phyloP scores from a whole-genome alignment of 208 protist genomes.

The Trichomonas vaginalis region DNA sequence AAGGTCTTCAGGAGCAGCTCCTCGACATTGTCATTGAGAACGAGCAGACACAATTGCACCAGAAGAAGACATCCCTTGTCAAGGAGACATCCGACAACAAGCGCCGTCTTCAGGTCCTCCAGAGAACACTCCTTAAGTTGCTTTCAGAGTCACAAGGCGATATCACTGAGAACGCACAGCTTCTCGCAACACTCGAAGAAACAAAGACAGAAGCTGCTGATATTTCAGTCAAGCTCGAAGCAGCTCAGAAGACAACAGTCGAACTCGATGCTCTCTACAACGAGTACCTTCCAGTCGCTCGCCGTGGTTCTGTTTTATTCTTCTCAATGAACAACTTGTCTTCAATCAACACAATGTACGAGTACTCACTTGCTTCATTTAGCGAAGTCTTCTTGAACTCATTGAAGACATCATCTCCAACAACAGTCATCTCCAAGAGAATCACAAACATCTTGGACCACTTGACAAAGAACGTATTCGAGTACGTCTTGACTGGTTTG shows the following conservation, averaged over 20 bases:
- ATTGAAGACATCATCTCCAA: conserved; percentile 65
- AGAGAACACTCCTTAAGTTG: conserved; percentile 89
- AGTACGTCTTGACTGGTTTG: conserved; percentile 88
- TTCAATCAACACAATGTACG: conserved; percentile 91
- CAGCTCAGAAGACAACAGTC: conserved; percentile 68
- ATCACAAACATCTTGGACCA: conserved; percentile 83
- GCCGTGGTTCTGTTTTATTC: conserved; percentile 85
- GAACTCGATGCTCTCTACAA: conserved; percentile 79
- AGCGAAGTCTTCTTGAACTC: conserved; percentile 83
- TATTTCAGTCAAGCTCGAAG: conserved; percentile 76
- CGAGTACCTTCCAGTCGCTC: conserved; percentile 72
- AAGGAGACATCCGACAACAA: conserved; percentile 83
- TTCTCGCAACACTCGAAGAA: conserved; percentile 88
- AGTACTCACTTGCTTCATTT: conserved; percentile 91
- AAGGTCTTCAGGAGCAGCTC: conserved; percentile 89
- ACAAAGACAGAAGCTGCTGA: conserved; percentile 85
- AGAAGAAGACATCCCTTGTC: conserved; percentile 74
- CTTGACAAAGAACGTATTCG: conserved; percentile 84
- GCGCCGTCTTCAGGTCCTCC: conserved; percentile 77
- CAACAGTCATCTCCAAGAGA: conserved; percentile 61
- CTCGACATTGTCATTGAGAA: conserved; percentile 86
- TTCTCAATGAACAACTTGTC: conserved; percentile 82
- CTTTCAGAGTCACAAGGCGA: conserved; percentile 73
- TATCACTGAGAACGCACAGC: conserved; percentile 91
- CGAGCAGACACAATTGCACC: conserved; percentile 82